These are phyloP conservation scores for Pelargonium nanum DNA, from an alignment of 345 rosid genomes.

Conservation along the genomic window DNA sequence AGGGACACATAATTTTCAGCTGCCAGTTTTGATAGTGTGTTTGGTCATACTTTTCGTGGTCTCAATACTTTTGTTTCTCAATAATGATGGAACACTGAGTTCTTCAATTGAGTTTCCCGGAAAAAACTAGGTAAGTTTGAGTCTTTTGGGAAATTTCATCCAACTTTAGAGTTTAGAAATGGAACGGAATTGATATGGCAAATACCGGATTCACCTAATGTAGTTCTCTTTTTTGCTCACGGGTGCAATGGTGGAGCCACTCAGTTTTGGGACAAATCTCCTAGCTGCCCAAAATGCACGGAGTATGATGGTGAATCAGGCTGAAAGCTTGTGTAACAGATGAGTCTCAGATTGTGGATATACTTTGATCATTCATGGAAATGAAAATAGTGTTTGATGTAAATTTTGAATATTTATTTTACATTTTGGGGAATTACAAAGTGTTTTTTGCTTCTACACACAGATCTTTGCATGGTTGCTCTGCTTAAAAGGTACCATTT, in stretches of 20 bases:
- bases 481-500: constrained; percentile 1
- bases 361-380: background rate
- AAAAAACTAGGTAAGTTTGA: constrained; percentile 31
- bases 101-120: constrained; percentile 11
- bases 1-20: constrained; percentile 19
- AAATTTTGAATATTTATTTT: too few relatives aligned
- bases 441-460: background rate
- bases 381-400: constrained; percentile 3
- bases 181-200: constrained; percentile 71
- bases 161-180: constrained; percentile 48
- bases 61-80: constrained; percentile 18
- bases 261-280: constrained; percentile 79
- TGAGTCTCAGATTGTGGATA: background rate
- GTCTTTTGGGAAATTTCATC: constrained; percentile 25
- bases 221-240: constrained; percentile 75
- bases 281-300: constrained; percentile 46
- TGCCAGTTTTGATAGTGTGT: constrained; percentile 19
- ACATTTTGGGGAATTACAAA: background rate
- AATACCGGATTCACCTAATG: constrained; percentile 69
- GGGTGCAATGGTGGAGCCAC: constrained; percentile 77
- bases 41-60: constrained; percentile 24
- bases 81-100: constrained; percentile 16
- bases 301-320: constrained; percentile 11
- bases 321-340: background rate
- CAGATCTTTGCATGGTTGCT: constrained; percentile 4